Conservation (phyloP, 768 basidiomycete species). For the Cubamyces sp. region DNA sequence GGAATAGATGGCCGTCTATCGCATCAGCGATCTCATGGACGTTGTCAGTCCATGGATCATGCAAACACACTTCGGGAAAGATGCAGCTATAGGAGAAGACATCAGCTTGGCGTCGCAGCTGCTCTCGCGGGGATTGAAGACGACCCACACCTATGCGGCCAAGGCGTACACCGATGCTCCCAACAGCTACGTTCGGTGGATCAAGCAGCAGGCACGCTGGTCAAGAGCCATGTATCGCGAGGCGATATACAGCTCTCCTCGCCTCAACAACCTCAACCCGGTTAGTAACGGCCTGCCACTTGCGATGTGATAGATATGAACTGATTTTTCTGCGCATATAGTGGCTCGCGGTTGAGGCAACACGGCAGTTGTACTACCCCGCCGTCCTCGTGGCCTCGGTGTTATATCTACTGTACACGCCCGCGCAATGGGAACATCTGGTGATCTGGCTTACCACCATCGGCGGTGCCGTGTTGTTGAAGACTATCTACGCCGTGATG, state of each 20-base stretch:
- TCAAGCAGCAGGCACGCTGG: slow-evolving; percentile 34
- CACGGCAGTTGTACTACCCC: slow-evolving; percentile 28
- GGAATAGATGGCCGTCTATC: slow-evolving; percentile 17
- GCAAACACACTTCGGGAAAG: slow-evolving; percentile 21
- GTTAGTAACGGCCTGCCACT: slow-evolving; percentile 23
- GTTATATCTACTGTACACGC: slow-evolving; percentile 26
- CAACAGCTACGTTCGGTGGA: slow-evolving; percentile 29
- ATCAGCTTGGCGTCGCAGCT: slow-evolving; percentile 18
- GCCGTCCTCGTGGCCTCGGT: slow-evolving; percentile 30
- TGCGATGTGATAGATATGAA: neutral
- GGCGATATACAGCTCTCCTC: slow-evolving; percentile 30
- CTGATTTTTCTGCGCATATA: neutral
- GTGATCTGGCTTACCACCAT: slow-evolving; percentile 29
- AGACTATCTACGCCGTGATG: slow-evolving; percentile 28
- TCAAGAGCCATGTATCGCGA: slow-evolving; percentile 32
- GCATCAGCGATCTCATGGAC: slow-evolving; percentile 18
- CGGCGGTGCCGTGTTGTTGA: slow-evolving; percentile 29
- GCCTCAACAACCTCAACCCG: slow-evolving; percentile 21
- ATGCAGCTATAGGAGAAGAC: slow-evolving; percentile 21
- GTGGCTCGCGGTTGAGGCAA: slow-evolving; percentile 32
- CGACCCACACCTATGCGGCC: slow-evolving; percentile 27
- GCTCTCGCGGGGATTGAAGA: slow-evolving; percentile 26
- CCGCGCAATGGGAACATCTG: slow-evolving; percentile 20
- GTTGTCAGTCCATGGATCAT: slow-evolving; percentile 25
- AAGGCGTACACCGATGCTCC: slow-evolving; percentile 30